Evolutionary conservation across 1,284 basidiomycete genomes (phyloP).

Genomic region (Cutaneotrichosporon sp.): DNA sequence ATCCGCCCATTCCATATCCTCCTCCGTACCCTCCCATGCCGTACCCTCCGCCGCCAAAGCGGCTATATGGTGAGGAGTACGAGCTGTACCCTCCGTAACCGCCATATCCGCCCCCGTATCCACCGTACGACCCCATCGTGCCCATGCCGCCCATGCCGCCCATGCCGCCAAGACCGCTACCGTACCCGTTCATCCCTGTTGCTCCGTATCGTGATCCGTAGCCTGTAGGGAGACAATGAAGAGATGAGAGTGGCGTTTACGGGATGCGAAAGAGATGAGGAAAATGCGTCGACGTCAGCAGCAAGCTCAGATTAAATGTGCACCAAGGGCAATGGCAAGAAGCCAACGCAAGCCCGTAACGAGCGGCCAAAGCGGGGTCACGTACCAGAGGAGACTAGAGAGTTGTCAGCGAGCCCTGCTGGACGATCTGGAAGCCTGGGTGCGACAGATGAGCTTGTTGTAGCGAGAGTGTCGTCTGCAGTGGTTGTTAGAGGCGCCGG

Average conservation of each 20-base stretch:
- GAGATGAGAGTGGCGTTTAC: neutral
- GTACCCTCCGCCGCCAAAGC: constrained; percentile 38
- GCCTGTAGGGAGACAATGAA: neutral
- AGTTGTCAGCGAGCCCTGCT: constrained; percentile 22
- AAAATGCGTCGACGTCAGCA: no score
- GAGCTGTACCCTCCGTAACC: constrained; percentile 31
- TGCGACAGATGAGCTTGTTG: constrained; percentile 25
- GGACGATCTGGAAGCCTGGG: constrained; percentile 40
- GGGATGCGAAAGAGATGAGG: neutral
- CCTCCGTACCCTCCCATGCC: constrained; percentile 29
- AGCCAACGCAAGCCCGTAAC: neutral
- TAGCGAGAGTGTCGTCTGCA: constrained; percentile 21
- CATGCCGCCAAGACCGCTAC: constrained; percentile 21
- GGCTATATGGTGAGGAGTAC: constrained; percentile 18
- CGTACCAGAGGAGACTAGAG: constrained; percentile 9
- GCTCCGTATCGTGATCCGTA: constrained; percentile 22
- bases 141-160: constrained; percentile 38
- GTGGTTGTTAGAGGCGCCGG: constrained; percentile 24
- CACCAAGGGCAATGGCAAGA: neutral
- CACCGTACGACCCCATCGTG: constrained; percentile 24
- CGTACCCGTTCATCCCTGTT: constrained; percentile 21
- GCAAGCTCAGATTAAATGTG: neutral
- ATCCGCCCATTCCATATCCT: constrained; percentile 50
- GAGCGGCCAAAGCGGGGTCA: neutral
- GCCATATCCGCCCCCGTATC: constrained; percentile 39